Conservation (phyloP, 192 early-diverging fungal species). For the Linderina pennispora region DNA sequence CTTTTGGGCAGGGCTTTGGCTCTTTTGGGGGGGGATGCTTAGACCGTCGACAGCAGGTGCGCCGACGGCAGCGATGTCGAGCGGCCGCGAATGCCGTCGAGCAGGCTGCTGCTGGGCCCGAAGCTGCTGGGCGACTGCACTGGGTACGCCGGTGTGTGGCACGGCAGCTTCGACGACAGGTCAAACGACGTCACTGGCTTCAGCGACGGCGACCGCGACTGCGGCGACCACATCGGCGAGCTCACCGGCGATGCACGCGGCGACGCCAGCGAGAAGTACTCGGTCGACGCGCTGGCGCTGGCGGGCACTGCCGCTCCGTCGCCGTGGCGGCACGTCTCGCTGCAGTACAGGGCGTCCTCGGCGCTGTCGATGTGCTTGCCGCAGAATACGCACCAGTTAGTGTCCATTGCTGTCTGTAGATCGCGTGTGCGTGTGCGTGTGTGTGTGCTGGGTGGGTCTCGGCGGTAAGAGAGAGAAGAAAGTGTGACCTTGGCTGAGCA, state of each 20-base stretch:
- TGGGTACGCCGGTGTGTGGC: slow-evolving; percentile 43
- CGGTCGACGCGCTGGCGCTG: slow-evolving; percentile 11
- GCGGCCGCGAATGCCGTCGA: slow-evolving; percentile 20
- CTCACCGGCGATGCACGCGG: slow-evolving; percentile 15
- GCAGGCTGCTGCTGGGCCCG: slow-evolving; percentile 29
- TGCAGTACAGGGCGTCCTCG: slow-evolving; percentile 43
- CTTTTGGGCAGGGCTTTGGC: too few relatives aligned
- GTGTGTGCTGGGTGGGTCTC: too few relatives aligned
- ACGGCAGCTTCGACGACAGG: slow-evolving; percentile 30
- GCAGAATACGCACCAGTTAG: slow-evolving; percentile 46
- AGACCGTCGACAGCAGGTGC: slow-evolving; percentile 39
- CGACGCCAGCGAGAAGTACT: slow-evolving; percentile 27
- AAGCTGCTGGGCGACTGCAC: slow-evolving; percentile 23
- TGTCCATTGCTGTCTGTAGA: slow-evolving; percentile 16
- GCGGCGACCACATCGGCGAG: slow-evolving; percentile 20
- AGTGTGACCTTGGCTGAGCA: too few relatives aligned
- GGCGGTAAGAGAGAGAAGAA: too few relatives aligned
- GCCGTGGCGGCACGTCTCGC: slow-evolving; percentile 26
- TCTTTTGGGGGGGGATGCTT: too few relatives aligned
- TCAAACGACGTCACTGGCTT: slow-evolving; percentile 39
- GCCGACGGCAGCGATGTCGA: slow-evolving; percentile 32
- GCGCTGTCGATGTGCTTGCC: slow-evolving; percentile 40
- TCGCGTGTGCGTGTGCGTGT: slow-evolving; percentile 7
- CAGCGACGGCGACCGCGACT: slow-evolving; percentile 35
- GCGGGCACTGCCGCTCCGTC: slow-evolving; percentile 4